A percentile compares a stretch with the other conserved stretches of the same genome.
Evolutionary conservation across 768 basidiomycete genomes (phyloP).

Genomic region (Favolaschia claudopus): DNA sequence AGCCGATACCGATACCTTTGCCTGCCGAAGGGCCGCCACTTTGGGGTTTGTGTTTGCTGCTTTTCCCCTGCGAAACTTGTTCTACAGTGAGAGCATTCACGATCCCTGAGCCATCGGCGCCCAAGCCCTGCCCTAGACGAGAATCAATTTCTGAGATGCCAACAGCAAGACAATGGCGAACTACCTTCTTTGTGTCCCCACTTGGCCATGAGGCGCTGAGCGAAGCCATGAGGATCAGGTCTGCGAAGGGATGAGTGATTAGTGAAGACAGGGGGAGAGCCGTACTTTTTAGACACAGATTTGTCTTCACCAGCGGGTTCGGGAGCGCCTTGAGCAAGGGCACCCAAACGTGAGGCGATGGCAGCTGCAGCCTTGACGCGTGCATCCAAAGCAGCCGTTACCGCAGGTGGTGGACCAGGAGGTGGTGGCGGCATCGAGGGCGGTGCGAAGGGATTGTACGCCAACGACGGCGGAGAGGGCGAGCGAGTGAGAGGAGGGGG

Average conservation of each 20-base stretch:
- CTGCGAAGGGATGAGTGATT: conserved; percentile 29
- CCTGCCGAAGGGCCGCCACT: conserved; percentile 39
- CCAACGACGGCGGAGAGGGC: conserved; percentile 60
- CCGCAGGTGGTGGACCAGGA: conserved; percentile 46
- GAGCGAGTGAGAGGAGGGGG: conserved; percentile 39
- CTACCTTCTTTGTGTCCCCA: conserved; percentile 85
- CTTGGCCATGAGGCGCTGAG: conserved; percentile 91
- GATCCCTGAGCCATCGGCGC: conserved; percentile 84
- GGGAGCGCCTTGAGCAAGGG: conserved; percentile 54
- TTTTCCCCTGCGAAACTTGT: conserved; percentile 57
- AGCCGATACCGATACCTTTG: conserved; percentile 53
- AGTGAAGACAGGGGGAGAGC: background rate
- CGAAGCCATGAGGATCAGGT: conserved; percentile 77
- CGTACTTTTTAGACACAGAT: conserved; percentile 26
- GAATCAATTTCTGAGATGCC: too few species aligned
- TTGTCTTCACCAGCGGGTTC: conserved; percentile 42
- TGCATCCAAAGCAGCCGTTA: conserved; percentile 61
- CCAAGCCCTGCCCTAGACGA: conserved; percentile 89
- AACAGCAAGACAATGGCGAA: background rate
- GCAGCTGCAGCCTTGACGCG: conserved; percentile 80
- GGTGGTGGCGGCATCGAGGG: conserved; percentile 67
- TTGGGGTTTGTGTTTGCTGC: conserved; percentile 43
- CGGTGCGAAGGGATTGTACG: conserved; percentile 77
- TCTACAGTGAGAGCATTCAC: conserved; percentile 89
- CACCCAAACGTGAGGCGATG: conserved; percentile 78